phyloP scores from a whole-genome alignment of 257 asterid genomes.

The Solanum chiquidenum region DNA sequence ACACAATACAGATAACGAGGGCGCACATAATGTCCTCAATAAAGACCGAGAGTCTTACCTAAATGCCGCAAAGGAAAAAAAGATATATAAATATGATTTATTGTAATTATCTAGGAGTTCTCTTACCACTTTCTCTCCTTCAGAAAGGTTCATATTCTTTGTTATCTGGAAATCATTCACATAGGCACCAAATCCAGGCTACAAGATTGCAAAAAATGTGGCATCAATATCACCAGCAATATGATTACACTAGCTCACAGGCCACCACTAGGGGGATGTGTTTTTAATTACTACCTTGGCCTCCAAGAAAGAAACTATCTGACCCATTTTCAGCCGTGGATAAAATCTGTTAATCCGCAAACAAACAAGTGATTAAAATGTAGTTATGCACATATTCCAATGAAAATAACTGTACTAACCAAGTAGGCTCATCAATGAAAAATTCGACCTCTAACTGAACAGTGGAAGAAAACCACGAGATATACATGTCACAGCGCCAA shows the following conservation, averaged over 20 bases:
- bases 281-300: constrained; percentile 42
- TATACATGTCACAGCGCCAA: background rate
- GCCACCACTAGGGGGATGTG: background rate
- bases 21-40: background rate
- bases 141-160: constrained; percentile 32
- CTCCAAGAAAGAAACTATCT: constrained; percentile 46
- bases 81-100: background rate
- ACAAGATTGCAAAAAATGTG: constrained; percentile 17
- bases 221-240: background rate
- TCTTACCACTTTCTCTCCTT: constrained; percentile 61
- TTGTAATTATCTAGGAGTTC: background rate
- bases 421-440: background rate
- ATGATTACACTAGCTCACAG: background rate
- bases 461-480: background rate
- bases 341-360: constrained; percentile 47
- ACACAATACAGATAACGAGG: background rate
- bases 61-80: background rate
- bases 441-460: background rate
- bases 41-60: background rate
- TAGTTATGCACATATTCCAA: background rate
- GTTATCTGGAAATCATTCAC: constrained; percentile 64
- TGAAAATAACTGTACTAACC: background rate
- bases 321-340: constrained; percentile 71
- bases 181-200: constrained; percentile 86
- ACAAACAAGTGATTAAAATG: background rate